phyloP scores from a whole-genome alignment of 108 stramenopile species.

The Fragilariopsis cylindrus region DNA sequence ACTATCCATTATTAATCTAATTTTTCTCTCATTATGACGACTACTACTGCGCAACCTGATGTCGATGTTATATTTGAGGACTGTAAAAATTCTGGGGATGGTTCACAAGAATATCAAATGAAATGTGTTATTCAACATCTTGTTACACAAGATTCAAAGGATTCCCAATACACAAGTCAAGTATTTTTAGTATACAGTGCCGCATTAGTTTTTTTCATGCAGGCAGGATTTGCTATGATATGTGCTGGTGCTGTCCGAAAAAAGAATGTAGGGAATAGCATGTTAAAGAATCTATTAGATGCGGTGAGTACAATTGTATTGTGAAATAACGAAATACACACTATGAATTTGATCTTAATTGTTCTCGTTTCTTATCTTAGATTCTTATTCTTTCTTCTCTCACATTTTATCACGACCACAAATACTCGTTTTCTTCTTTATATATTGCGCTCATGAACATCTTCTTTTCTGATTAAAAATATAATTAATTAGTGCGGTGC shows the following conservation, averaged over 20 bases:
- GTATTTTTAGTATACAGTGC: conserved; percentile 74
- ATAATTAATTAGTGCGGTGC: conserved; percentile 55
- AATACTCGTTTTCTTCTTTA: too few species aligned
- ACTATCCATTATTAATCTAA: too few species aligned
- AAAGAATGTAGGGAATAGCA: conserved; percentile 88
- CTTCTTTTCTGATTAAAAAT: conserved; percentile 1
- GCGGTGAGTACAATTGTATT: conserved; percentile 46
- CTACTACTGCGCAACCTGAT: background rate
- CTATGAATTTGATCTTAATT: background rate
- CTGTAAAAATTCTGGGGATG: conserved; percentile 17
- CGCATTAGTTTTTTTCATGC: conserved; percentile 89
- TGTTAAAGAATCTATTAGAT: conserved; percentile 92
- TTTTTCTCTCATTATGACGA: too few species aligned
- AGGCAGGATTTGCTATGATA: conserved; percentile 88
- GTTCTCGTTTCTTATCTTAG: background rate
- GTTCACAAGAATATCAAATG: conserved; percentile 2
- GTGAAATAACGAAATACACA: background rate
- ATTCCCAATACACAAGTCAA: conserved; percentile 30
- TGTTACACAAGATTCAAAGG: conserved; percentile 13
- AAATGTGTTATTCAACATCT: conserved; percentile 30
- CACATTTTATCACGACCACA: conserved; percentile 21
- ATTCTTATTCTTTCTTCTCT: conserved; percentile 37
- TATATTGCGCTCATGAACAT: too few species aligned
- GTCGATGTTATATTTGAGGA: conserved; percentile 3
- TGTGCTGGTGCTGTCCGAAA: conserved; percentile 80